Evolutionary conservation across 2,329 filamentous ascomycete genomes (phyloP).

Genomic region (Rhinocladiella similis): DNA sequence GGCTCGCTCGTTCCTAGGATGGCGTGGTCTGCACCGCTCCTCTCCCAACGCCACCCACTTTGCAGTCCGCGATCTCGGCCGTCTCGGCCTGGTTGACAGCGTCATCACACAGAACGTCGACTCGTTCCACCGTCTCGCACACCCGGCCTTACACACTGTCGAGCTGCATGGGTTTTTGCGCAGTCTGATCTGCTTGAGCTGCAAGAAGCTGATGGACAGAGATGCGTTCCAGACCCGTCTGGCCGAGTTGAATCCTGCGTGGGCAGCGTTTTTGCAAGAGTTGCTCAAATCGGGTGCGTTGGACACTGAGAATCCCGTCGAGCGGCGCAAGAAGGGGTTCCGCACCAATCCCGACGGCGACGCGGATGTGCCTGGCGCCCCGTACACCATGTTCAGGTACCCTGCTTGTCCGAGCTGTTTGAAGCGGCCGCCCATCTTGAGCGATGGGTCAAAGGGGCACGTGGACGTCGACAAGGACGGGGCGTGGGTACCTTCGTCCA

Average conservation of each 20-base stretch:
- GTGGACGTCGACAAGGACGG: slow-evolving; percentile 78
- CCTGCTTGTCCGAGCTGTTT: slow-evolving; percentile 84
- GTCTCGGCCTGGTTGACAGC: slow-evolving; percentile 68
- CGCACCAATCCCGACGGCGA: slow-evolving; percentile 93
- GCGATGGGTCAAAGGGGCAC: slow-evolving; percentile 55
- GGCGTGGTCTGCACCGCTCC: slow-evolving; percentile 78
- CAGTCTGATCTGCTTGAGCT: slow-evolving; percentile 77
- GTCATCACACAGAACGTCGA: slow-evolving; percentile 98
- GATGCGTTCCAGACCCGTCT: slow-evolving; percentile 74
- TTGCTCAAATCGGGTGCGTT: slow-evolving; percentile 74
- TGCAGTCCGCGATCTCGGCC: slow-evolving; percentile 71
- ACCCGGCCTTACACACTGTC: slow-evolving; percentile 71
- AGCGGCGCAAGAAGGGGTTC: slow-evolving; percentile 67
- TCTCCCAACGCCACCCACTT: slow-evolving; percentile 76
- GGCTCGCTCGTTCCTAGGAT: slow-evolving; percentile 91
- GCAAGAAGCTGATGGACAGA: slow-evolving; percentile 69
- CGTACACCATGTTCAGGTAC: slow-evolving; percentile 88
- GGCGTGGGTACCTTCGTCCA: slow-evolving; percentile 59
- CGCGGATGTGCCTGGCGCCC: slow-evolving; percentile 81
- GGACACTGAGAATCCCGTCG: slow-evolving; percentile 71
- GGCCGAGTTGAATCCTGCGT: slow-evolving; percentile 77
- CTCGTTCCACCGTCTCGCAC: slow-evolving; percentile 80
- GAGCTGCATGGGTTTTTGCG: slow-evolving; percentile 92
- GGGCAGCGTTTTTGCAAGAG: slow-evolving; percentile 73
- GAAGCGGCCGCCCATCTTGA: slow-evolving; percentile 56